phyloP scores from a whole-genome alignment of 345 rosid species.

The Xanthoceras sorbifolium region DNA sequence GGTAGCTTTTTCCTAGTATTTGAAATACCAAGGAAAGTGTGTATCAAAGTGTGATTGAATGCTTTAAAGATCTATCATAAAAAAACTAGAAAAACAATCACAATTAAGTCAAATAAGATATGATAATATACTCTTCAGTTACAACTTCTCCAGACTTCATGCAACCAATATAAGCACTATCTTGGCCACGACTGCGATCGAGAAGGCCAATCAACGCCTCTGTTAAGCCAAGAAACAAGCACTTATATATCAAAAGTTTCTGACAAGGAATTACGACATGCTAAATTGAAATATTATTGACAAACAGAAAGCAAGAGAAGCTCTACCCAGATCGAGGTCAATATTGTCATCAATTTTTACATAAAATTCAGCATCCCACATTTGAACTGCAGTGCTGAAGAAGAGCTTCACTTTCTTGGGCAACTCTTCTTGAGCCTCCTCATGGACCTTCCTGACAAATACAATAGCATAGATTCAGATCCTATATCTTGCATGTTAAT shows the following conservation, averaged over 20 bases:
- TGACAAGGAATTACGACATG: conserved; percentile 9
- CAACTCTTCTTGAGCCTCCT: conserved; percentile 91
- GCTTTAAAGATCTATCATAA: not conserved
- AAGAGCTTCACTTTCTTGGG: conserved; percentile 85
- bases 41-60: not conserved
- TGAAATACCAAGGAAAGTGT: not conserved
- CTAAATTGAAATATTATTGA: conserved; percentile 10
- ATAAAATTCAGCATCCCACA: conserved; percentile 95
- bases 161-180: conserved; percentile 84
- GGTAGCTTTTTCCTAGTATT: not conserved
- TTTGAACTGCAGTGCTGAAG: conserved; percentile 83
- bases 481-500: conserved; percentile 9
- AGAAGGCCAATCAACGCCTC: conserved; percentile 83
- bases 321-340: conserved; percentile 78
- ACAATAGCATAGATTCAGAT: conserved; percentile 17
- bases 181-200: conserved; percentile 67
- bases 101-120: conserved; percentile 15
- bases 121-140: conserved; percentile 55
- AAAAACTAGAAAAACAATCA: conserved; percentile 1
- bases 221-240: conserved; percentile 34
- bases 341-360: conserved; percentile 84
- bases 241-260: not conserved
- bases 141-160: conserved; percentile 97
- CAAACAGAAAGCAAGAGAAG: conserved; percentile 22
- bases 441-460: conserved; percentile 84